These are phyloP conservation scores for Globisporangium megalacanthum DNA, from an alignment of 352 stramenopile genomes.

Conservation along the genomic window DNA sequence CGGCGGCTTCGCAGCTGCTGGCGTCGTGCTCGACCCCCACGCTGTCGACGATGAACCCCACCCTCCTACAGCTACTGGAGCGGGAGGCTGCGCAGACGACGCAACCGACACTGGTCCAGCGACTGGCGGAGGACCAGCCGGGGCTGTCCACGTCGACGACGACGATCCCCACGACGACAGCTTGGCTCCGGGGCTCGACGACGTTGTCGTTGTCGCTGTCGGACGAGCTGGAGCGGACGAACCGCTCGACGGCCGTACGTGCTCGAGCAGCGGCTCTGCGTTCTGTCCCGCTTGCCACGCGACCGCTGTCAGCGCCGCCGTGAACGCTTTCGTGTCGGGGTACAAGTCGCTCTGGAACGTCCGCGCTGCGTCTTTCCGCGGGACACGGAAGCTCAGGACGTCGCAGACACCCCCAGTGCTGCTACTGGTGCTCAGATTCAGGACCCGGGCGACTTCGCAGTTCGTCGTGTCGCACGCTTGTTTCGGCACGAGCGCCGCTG, in stretches of 20 bases:
- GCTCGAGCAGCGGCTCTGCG: constrained; percentile 33
- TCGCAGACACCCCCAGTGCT: constrained; percentile 38
- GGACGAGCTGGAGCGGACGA: not conserved
- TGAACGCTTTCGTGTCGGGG: constrained; percentile 39
- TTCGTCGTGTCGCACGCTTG: constrained; percentile 32
- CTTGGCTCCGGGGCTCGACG: constrained; percentile 1
- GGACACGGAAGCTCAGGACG: constrained; percentile 58
- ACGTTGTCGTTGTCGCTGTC: not conserved
- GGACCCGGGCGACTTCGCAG: constrained; percentile 62
- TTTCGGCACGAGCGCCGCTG: constrained; percentile 48
- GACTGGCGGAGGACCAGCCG: constrained; percentile 10
- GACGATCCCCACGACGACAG: constrained; percentile 5
- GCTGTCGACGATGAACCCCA: constrained; percentile 18
- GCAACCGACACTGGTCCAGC: not conserved
- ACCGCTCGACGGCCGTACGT: constrained; percentile 22
- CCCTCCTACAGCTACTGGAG: constrained; percentile 2
- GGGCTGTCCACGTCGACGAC: constrained; percentile 3
- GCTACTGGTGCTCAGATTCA: constrained; percentile 46
- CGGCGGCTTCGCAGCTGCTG: constrained; percentile 2
- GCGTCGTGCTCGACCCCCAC: constrained; percentile 16
- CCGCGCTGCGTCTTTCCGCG: constrained; percentile 47
- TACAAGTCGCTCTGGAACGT: constrained; percentile 79
- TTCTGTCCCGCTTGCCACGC: constrained; percentile 44
- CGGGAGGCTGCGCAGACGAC: constrained; percentile 8
- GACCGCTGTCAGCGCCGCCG: constrained; percentile 28